phyloP scores from a whole-genome alignment of 2,329 filamentous ascomycete species.

The Nemania sp. region DNA sequence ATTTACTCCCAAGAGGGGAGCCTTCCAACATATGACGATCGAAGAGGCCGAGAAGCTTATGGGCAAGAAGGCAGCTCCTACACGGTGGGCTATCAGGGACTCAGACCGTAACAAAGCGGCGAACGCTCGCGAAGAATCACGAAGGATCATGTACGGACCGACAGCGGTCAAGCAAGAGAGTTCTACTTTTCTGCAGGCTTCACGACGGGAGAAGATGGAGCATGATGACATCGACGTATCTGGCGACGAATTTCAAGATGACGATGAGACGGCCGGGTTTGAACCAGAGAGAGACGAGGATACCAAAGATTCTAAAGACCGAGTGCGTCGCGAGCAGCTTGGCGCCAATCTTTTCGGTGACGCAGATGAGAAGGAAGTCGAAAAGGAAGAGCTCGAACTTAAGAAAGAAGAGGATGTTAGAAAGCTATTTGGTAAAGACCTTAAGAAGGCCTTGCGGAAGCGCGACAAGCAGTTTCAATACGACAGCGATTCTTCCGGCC shows the following conservation, averaged over 20 bases:
- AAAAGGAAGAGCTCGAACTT: conserved; percentile 72
- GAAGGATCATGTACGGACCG: conserved; percentile 60
- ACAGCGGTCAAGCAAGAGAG: conserved; percentile 71
- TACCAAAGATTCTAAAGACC: conserved; percentile 68
- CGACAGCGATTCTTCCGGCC: conserved; percentile 65
- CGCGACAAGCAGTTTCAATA: conserved; percentile 87
- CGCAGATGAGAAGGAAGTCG: conserved; percentile 70
- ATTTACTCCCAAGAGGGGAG: conserved; percentile 73
- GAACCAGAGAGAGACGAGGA: conserved; percentile 84
- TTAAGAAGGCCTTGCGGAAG: conserved; percentile 80
- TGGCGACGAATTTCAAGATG: conserved; percentile 80
- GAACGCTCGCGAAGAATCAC: conserved; percentile 61
- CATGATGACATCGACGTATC: conserved; percentile 71
- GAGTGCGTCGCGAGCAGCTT: conserved; percentile 80
- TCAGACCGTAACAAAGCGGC: conserved; percentile 55
- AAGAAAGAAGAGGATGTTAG: conserved; percentile 69
- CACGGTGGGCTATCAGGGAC: conserved; percentile 78
- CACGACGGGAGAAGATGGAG: conserved; percentile 66
- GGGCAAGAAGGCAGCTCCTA: conserved; percentile 74
- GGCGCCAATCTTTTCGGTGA: conserved; percentile 81
- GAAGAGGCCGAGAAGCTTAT: conserved; percentile 86
- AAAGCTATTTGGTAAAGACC: conserved; percentile 73
- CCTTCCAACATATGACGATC: conserved; percentile 75
- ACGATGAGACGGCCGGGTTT: conserved; percentile 77
- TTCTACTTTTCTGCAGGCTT: conserved; percentile 63